Percentiles rank a stretch among this genome's conserved stretches.
phyloP scores from a whole-genome alignment of 257 asterid genomes.

The Przewalskia tangutica region DNA sequence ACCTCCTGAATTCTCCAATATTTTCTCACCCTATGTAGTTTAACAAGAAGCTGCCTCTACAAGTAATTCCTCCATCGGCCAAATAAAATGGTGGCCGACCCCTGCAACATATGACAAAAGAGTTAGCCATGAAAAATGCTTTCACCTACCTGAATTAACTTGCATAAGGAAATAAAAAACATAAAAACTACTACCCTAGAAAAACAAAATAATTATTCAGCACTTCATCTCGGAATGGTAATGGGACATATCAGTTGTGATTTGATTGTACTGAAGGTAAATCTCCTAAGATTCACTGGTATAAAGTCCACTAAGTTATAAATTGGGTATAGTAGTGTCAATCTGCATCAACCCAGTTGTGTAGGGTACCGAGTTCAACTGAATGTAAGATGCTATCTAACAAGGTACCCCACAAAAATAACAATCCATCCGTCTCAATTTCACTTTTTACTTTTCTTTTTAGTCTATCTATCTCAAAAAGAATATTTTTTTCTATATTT shows the following conservation, averaged over 20 bases:
- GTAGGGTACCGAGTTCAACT: not conserved
- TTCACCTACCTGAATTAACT: not conserved
- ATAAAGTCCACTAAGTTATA: not conserved
- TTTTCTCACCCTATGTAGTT: not conserved
- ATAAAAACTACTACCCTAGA: not conserved
- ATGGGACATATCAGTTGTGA: not conserved
- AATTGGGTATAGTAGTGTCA: not conserved
- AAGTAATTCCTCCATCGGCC: not conserved
- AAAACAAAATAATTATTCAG: not conserved
- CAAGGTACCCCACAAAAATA: not conserved
- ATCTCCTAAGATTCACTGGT: not conserved
- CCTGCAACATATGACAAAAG: not conserved
- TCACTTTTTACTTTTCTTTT: too few relatives aligned
- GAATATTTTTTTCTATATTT: not conserved
- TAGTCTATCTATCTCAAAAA: not conserved
- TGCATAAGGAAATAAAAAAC: not conserved
- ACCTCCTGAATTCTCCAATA: not conserved
- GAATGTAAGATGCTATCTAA: not conserved
- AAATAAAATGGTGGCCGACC: not conserved
- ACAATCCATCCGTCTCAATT: not conserved
- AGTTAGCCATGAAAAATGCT: not conserved
- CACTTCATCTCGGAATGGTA: not conserved
- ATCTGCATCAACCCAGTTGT: not conserved
- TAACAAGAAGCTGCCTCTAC: not conserved
- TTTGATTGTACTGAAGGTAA: not conserved